phyloP scores from a whole-genome alignment of 192 early-diverging fungal species.

The Podila minutissima region DNA sequence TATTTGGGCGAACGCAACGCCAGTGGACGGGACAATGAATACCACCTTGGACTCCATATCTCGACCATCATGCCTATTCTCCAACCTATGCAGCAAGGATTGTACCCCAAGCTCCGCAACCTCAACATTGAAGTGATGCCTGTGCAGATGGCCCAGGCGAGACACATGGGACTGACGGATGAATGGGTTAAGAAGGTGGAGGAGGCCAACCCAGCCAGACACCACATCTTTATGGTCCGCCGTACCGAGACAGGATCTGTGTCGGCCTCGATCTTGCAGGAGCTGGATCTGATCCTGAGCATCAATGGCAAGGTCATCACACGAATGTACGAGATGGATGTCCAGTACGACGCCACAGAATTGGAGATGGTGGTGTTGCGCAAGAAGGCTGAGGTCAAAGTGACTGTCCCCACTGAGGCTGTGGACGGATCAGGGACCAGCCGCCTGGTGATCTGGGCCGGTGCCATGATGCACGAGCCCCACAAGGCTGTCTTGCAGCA shows the following conservation, averaged over 20 bases:
- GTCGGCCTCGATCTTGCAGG: conserved; percentile 65
- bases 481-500: conserved; percentile 76
- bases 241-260: conserved; percentile 69
- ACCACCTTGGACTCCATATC: conserved; percentile 68
- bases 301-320: conserved; percentile 74
- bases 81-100: conserved; percentile 56
- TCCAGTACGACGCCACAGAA: conserved; percentile 63
- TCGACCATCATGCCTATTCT: conserved; percentile 64
- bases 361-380: conserved; percentile 74
- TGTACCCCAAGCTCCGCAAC: conserved; percentile 64
- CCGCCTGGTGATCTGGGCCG: conserved; percentile 87
- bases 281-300: conserved; percentile 74
- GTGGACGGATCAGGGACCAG: conserved; percentile 66
- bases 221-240: conserved; percentile 67
- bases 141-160: conserved; percentile 66
- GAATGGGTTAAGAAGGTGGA: conserved; percentile 68
- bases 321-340: conserved; percentile 69
- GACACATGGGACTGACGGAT: conserved; percentile 66
- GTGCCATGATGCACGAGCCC: conserved; percentile 80
- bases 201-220: conserved; percentile 59
- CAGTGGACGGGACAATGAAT: conserved; percentile 69
- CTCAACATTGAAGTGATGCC: conserved; percentile 70
- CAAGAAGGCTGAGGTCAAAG: conserved; percentile 73
- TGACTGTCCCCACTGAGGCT: conserved; percentile 77
- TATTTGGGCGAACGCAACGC: conserved; percentile 79